phyloP scores from a whole-genome alignment of 495 filamentous ascomycete species.

The Hamigera avellanea region DNA sequence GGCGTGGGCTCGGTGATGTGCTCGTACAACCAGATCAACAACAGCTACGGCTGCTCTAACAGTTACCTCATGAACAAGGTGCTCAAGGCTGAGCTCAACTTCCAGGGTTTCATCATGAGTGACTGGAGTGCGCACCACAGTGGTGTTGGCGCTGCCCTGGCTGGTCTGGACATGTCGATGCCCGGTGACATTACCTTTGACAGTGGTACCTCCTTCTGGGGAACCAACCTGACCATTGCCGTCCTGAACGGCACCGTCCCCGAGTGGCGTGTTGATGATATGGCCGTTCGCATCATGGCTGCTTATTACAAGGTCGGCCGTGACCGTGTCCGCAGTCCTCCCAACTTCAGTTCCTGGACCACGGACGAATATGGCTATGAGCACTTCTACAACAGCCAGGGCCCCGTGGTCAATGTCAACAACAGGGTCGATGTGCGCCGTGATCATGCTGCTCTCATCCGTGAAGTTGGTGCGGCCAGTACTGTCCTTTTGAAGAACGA shows the following conservation, averaged over 20 bases:
- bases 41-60: slow-evolving; percentile 58
- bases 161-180: slow-evolving; percentile 93
- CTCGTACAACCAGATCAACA: slow-evolving; percentile 79
- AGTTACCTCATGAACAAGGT: slow-evolving; percentile 69
- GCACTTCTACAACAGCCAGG: slow-evolving; percentile 48
- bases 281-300: slow-evolving; percentile 86
- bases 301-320: slow-evolving; percentile 85
- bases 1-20: slow-evolving; percentile 88
- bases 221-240: slow-evolving; percentile 71
- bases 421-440: slow-evolving; percentile 72
- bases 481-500: slow-evolving; percentile 86
- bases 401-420: slow-evolving; percentile 57
- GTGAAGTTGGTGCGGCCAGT: slow-evolving; percentile 61
- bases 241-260: slow-evolving; percentile 88
- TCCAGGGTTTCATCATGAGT: slow-evolving; percentile 89
- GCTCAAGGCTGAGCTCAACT: slow-evolving; percentile 84
- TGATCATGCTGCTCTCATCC: slow-evolving; percentile 60
- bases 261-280: slow-evolving; percentile 85
- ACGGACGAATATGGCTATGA: slow-evolving; percentile 58
- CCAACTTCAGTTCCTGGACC: slow-evolving; percentile 88
- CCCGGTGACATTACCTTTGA: slow-evolving; percentile 76
- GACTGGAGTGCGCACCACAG: slow-evolving; percentile 85
- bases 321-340: slow-evolving; percentile 46
- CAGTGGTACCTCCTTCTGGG: slow-evolving; percentile 67
- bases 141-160: slow-evolving; percentile 65